These are phyloP conservation scores for Neurospora tetraspora DNA, from an alignment of 495 filamentous ascomycete species.

Conservation along the genomic window DNA sequence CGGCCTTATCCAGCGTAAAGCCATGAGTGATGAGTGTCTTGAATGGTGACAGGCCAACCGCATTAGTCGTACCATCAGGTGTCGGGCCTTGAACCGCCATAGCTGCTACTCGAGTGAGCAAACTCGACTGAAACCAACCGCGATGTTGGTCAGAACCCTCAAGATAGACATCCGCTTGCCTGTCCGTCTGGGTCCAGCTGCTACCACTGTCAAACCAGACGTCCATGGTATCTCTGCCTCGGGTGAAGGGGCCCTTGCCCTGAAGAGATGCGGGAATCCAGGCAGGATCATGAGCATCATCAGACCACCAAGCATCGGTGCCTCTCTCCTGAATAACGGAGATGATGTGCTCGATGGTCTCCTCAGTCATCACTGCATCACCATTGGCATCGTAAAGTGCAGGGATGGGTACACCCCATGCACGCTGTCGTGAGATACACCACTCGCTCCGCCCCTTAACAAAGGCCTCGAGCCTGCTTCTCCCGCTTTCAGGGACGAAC, in stretches of 20 bases:
- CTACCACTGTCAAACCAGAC: conserved; percentile 99
- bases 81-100: conserved; percentile 14
- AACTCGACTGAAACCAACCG: conserved; percentile 98
- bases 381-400: conserved; percentile 68
- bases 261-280: conserved; percentile 59
- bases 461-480: conserved; percentile 67
- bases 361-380: conserved; percentile 63
- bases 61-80: conserved; percentile 6
- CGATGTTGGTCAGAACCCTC: conserved; percentile 95
- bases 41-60: conserved; percentile 50
- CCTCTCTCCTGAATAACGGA: conserved; percentile 63
- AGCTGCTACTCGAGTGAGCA: conserved; percentile 67
- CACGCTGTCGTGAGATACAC: conserved; percentile 97
- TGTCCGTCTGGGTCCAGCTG: conserved; percentile 65
- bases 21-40: conserved; percentile 85
- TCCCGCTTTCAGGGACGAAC: conserved; percentile 69
- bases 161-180: conserved; percentile 76
- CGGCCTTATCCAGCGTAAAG: conserved; percentile 79
- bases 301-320: conserved; percentile 89
- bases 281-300: conserved; percentile 55
- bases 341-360: conserved; percentile 79
- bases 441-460: conserved; percentile 83
- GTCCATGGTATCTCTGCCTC: conserved; percentile 97
- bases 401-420: conserved; percentile 95
- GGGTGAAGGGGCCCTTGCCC: conserved; percentile 41